Percentiles rank a stretch among this genome's conserved stretches.
Evolutionary conservation across 352 stramenopile species (phyloP).

Genomic region (Phytophthora brassicae): DNA sequence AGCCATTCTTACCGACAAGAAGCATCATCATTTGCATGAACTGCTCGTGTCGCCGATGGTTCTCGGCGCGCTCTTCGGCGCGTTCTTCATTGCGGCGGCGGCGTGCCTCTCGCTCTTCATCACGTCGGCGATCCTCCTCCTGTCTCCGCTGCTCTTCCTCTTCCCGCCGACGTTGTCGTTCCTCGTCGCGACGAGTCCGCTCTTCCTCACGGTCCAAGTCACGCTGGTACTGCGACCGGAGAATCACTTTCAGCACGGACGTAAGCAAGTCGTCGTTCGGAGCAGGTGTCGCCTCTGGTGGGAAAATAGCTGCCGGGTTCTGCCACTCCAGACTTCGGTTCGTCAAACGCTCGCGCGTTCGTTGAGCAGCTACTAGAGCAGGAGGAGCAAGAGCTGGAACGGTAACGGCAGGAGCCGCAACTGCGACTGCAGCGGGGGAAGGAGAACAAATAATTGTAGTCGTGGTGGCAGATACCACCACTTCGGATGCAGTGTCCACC

Average conservation of each 20-base stretch:
- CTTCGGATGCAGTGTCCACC: conserved; percentile 19
- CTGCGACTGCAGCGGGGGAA: background rate
- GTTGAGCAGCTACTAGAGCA: background rate
- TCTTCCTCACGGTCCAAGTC: conserved; percentile 42
- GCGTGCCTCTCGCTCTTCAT: conserved; percentile 38
- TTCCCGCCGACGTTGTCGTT: conserved; percentile 30
- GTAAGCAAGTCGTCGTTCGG: conserved; percentile 35
- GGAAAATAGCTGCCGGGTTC: conserved; percentile 18
- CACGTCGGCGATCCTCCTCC: conserved; percentile 35
- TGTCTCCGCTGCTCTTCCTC: conserved; percentile 32
- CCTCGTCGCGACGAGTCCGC: conserved; percentile 26
- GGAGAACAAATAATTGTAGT: background rate
- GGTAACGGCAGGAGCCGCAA: background rate
- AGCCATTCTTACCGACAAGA: conserved; percentile 28
- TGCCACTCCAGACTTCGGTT: conserved; percentile 24
- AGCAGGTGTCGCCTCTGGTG: conserved; percentile 18
- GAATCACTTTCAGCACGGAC: conserved; percentile 37
- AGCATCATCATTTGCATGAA: conserved; percentile 49
- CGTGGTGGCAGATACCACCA: background rate
- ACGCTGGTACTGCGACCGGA: conserved; percentile 40
- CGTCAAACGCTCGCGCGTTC: conserved; percentile 6
- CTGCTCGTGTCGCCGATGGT: conserved; percentile 38
- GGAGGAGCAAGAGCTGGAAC: conserved; percentile 4
- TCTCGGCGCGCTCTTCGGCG: conserved; percentile 34
- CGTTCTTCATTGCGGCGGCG: conserved; percentile 34